These are phyloP conservation scores for Salix udensis DNA, from an alignment of 345 rosid species.

Conservation along the genomic window DNA sequence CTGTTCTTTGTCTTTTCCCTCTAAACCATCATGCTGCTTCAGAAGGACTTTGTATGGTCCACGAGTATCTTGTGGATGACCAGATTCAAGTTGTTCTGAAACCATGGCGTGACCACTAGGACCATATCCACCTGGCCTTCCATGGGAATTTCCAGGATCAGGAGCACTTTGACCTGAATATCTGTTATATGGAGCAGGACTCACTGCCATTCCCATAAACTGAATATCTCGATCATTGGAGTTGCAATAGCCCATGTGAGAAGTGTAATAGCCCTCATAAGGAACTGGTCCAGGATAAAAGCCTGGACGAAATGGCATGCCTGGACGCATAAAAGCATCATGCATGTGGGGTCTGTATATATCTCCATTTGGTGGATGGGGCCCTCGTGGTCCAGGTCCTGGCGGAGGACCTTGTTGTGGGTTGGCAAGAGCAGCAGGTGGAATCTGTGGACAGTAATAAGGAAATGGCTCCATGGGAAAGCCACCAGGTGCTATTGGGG, in stretches of 20 bases:
- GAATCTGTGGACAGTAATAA: conserved; percentile 66
- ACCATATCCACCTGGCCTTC: conserved; percentile 58
- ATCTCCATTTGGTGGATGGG: conserved; percentile 60
- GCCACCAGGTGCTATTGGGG: conserved; percentile 73
- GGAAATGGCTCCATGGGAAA: conserved; percentile 86
- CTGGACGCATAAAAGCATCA: conserved; percentile 66
- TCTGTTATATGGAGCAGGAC: conserved; percentile 51
- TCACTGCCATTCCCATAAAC: conserved; percentile 66
- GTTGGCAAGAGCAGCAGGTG: conserved; percentile 46
- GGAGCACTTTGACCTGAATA: conserved; percentile 53
- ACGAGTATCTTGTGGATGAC: conserved; percentile 51
- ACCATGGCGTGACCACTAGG: conserved; percentile 37
- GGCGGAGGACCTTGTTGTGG: conserved; percentile 55
- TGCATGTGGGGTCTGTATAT: conserved; percentile 78
- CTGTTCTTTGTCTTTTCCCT: conserved; percentile 45
- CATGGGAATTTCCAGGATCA: conserved; percentile 44
- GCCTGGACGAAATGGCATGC: conserved; percentile 86
- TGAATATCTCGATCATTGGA: conserved; percentile 68
- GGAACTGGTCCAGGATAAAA: conserved; percentile 75
- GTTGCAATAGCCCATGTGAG: conserved; percentile 72
- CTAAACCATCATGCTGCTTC: conserved; percentile 71
- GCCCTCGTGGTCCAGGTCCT: conserved; percentile 71
- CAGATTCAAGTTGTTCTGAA: conserved; percentile 50
- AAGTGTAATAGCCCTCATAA: conserved; percentile 75
- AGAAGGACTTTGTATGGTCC: conserved; percentile 68